Base-by-base conservation (phyloP, 2,329 filamentous ascomycete species). In the Elsinoe australis region DNA sequence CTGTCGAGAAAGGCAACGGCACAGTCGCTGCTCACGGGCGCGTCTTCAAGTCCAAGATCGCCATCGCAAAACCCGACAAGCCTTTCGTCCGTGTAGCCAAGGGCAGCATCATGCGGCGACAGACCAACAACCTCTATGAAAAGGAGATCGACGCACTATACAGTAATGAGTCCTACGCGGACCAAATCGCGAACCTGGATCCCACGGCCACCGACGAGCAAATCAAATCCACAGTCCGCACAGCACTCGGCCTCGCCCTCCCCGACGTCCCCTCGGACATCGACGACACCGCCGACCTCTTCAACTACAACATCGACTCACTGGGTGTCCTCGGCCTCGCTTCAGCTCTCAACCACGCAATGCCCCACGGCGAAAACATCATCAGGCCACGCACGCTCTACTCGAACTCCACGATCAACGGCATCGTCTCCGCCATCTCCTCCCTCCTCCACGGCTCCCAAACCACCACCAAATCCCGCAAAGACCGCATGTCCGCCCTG, bases 121-220 rank as follows among this genome's bases (percentile, higher is more conserved):
- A 63, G 0, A 71, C 71, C 1, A 49, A 67, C 5, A 52, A 56
- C 2, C 57, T 68, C 1, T 76, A 73, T 41, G 56, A 57, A 2
- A 54, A 65, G 1, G 72, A 74, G 49, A 75, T 76, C 32, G 67
- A 74, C 3, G 60, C 62, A 0, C 59, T 75, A 3, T 76, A 75
- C 53, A 54, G 44, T 3, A 56, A 58, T 18, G 55, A 55, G 17
- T 45, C 42, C 10, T 50, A 39, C n/a, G 51, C 51, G 5, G 50
- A 55, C 14, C 17, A 52, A 24, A 35, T 54, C 29, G 50, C 31
- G 12, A 47, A 56, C 33, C 22, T 56, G 5, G 49, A 49, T 5
- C 34, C 29, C 3, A 14, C 32, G 2, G 48, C 35, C 8, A 51
- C 53, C 32, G 22, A 51, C 5, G 24, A 35, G 10, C 5, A 51